phyloP scores from a whole-genome alignment of 495 filamentous ascomycete species.

The Lindgomyces ingoldianus region DNA sequence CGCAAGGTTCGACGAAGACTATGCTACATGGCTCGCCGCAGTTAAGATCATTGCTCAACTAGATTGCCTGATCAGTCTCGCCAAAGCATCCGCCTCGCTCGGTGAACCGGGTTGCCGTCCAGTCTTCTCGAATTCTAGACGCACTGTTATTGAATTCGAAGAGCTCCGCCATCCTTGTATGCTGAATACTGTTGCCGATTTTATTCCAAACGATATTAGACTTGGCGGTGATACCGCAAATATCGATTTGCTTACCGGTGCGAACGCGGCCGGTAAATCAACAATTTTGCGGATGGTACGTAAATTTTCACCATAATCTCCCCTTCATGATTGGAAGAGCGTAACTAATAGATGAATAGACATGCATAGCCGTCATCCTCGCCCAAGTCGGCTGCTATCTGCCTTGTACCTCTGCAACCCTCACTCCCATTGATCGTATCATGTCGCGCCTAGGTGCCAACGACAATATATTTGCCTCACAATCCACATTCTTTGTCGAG shows the following conservation, averaged over 20 bases:
- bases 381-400: conserved; percentile 97
- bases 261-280: conserved; percentile 97
- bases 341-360: conserved; percentile 50
- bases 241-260: conserved; percentile 91
- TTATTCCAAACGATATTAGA: conserved; percentile 93
- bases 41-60: conserved; percentile 87
- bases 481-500: conserved; percentile 98
- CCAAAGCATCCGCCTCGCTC: conserved; percentile 79
- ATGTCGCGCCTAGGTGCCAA: conserved; percentile 98
- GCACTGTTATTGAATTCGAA: conserved; percentile 84
- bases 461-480: conserved; percentile 98
- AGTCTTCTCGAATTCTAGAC: conserved; percentile 74
- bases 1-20: conserved; percentile 82
- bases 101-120: conserved; percentile 89
- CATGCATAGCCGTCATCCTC: conserved; percentile 95
- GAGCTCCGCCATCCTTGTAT: conserved; percentile 96
- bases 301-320: conserved; percentile 10
- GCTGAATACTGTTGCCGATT: conserved; percentile 81
- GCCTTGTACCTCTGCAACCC: conserved; percentile 75
- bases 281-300: conserved; percentile 94
- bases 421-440: conserved; percentile 94
- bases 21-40: conserved; percentile 81
- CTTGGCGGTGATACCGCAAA: conserved; percentile 78
- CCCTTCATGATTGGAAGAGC: background rate
- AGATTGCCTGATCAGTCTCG: conserved; percentile 90